Conservation (phyloP, 345 rosid genomes). For the Nephelium lappaceum region DNA sequence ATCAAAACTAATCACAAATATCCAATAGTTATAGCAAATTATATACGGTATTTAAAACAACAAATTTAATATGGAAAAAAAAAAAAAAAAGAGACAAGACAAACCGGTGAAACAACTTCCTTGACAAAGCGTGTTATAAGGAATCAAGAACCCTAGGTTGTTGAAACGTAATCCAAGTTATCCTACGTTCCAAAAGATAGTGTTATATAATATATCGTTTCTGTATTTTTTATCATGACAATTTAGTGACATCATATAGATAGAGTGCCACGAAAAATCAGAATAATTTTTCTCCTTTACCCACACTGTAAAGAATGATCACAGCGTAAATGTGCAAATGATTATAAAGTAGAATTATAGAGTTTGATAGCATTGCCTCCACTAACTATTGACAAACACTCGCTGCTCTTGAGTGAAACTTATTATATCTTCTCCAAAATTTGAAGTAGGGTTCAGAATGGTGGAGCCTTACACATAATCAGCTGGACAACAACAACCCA, state of each 20-base stretch:
- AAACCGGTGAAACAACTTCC: constrained; percentile 77
- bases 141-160: constrained; percentile 74
- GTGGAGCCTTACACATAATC: background rate
- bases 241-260: background rate
- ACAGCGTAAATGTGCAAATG: background rate
- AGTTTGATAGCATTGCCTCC: background rate
- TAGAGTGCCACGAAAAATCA: background rate
- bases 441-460: background rate
- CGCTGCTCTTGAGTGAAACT: background rate
- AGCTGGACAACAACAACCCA: background rate
- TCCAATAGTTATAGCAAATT: background rate
- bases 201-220: background rate
- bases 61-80: background rate
- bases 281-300: background rate
- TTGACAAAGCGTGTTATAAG: constrained; percentile 71
- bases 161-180: constrained; percentile 71
- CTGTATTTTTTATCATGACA: background rate
- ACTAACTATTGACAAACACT: background rate
- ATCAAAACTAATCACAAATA: background rate
- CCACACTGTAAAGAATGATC: background rate
- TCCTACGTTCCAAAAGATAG: constrained; percentile 39
- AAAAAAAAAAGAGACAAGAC: background rate
- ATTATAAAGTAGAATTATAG: background rate
- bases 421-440: background rate
- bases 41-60: background rate